Percentiles rank a stretch among this genome's conserved stretches.
phyloP scores from a whole-genome alignment of 768 basidiomycete genomes.

The Tubosaeta sp. region DNA sequence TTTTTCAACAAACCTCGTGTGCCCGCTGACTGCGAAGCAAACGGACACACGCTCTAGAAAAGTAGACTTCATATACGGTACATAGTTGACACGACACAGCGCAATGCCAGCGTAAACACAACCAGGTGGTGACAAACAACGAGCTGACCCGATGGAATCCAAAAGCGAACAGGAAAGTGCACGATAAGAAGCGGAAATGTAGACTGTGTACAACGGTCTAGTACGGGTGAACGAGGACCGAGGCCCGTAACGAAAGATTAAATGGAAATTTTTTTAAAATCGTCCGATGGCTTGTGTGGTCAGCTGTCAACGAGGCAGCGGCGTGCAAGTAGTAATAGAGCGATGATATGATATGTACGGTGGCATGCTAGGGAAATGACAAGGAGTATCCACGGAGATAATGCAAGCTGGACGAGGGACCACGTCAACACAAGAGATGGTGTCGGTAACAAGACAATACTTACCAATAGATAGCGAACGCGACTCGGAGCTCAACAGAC shows the following conservation, averaged over 20 bases:
- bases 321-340: slow-evolving; percentile 15
- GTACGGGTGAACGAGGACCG: too few species aligned
- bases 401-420: slow-evolving; percentile 18
- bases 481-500: slow-evolving; percentile 8
- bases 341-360: slow-evolving; percentile 27
- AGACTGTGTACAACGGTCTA: too few species aligned
- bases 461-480: slow-evolving; percentile 27
- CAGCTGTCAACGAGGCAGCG: not conserved
- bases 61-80: too few species aligned
- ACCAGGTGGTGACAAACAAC: not conserved
- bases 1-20: too few species aligned
- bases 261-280: too few species aligned
- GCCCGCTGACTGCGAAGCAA: too few species aligned
- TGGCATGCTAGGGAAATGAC: slow-evolving; percentile 20
- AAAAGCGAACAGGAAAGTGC: too few species aligned
- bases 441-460: not conserved
- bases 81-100: not conserved
- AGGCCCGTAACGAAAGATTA: too few species aligned
- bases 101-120: not conserved
- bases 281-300: not conserved
- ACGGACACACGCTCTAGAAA: too few species aligned
- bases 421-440: not conserved
- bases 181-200: too few species aligned
- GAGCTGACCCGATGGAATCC: too few species aligned
- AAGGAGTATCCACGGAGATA: slow-evolving; percentile 30